Conservation (phyloP, 1,284 basidiomycete genomes). For the Sparassis latifolia region DNA sequence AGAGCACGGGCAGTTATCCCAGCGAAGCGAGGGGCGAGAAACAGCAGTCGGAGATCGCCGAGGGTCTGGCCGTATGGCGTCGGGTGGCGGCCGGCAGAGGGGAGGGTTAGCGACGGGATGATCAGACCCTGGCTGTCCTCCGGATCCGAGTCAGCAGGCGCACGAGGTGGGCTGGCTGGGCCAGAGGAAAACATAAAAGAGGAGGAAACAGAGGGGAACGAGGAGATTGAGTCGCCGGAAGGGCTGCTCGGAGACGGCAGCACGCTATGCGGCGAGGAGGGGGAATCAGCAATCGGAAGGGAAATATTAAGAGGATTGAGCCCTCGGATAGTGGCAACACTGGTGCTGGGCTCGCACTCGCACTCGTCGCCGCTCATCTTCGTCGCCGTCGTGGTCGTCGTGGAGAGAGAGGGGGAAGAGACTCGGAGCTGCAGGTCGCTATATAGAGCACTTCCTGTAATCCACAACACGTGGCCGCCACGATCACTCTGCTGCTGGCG, state of each 20-base stretch:
- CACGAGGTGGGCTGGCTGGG: slow-evolving; percentile 48
- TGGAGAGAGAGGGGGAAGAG: background rate
- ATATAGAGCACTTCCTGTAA: no score
- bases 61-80: slow-evolving; percentile 60
- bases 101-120: slow-evolving; percentile 63
- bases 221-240: slow-evolving; percentile 53
- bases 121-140: slow-evolving; percentile 44
- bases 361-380: no score
- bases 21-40: slow-evolving; percentile 38
- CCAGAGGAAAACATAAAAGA: slow-evolving; percentile 72
- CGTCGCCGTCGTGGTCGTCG: background rate
- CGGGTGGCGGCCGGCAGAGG: slow-evolving; percentile 48
- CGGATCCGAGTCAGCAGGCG: slow-evolving; percentile 26
- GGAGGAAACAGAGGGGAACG: slow-evolving; percentile 65
- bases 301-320: slow-evolving; percentile 22
- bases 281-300: slow-evolving; percentile 6
- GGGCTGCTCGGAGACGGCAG: slow-evolving; percentile 50
- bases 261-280: slow-evolving; percentile 45
- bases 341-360: slow-evolving; percentile 24
- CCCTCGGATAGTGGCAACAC: slow-evolving; percentile 35
- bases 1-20: slow-evolving; percentile 17
- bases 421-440: no score
- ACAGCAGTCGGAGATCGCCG: slow-evolving; percentile 50
- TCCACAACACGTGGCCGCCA: no score
- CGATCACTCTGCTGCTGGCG: no score